Base-by-base conservation (phyloP, 2,329 filamentous ascomycete genomes). In the Lasiodiplodia sp. region DNA sequence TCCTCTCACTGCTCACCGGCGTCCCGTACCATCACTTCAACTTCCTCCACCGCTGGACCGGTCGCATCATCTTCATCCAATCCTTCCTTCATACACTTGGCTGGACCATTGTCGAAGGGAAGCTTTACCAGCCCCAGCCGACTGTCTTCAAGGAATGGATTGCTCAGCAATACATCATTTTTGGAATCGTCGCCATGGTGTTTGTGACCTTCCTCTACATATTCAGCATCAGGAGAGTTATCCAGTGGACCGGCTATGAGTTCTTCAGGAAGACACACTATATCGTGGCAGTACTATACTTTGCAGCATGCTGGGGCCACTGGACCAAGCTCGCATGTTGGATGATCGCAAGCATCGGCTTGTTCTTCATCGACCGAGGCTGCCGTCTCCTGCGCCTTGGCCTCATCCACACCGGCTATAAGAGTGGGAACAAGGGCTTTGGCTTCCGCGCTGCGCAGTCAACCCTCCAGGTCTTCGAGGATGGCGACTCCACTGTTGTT, bases 231-330 rank as follows among this genome's bases (percentile, higher is more conserved):
- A 82, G 83, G 14, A 84, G 83, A 76, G 89, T 84, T 0, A 91
- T 93, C 68, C 84, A 85, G 10, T 78, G 85, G 58, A 92, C 90
- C 0, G 92, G 92, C 2, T 93, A 94, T 77, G 92, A 94, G 73
- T 89, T 91, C 79, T 94, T 94, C 83, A 86, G 91, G 70, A 93
- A 92, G 75, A 81, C 87, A 0, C 91, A 94, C 75, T 92, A 92
- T 72, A 82, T 93, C 14, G 82, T 93, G 2, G 92, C 91, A 12
- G 88, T 91, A 81, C 77, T 93, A 4, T 94, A 92, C 77, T 87
- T 94, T 14, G 92, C 90, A 4, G 91, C 90, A 3, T 91, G 90
- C 78, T 93, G 90, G 86, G 91, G 86, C 1, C 92, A 94, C 75
- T 94, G 91, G 92, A 77, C 83, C 63, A 82, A 88, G 63, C 82